Base-by-base conservation (phyloP, 2,329 filamentous ascomycete genomes). In the Periglandula ipomoeae region DNA sequence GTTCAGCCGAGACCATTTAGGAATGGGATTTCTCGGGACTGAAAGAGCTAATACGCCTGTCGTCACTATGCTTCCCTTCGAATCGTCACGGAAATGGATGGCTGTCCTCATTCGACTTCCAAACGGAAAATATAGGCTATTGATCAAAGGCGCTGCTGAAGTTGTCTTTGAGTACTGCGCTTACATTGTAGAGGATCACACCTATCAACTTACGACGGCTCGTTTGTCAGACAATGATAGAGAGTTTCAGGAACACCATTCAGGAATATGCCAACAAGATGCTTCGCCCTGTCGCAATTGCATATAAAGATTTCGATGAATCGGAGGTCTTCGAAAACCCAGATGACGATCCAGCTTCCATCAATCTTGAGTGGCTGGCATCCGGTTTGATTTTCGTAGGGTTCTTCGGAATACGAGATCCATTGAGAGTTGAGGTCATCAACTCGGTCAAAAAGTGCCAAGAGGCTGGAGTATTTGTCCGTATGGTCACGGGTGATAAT, bases 271-370 rank as follows among this genome's bases (percentile, higher is more conserved):
- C 85, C 2, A 76, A 75, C 6, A 76, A 80, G 8, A 85, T 84
- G 49, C 75, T 91, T 11, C 81, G 87, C 43, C 89, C 85, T 0
- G 89, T 91, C 47, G 85, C 79, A 17, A 73, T 90, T 53, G 74
- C 86, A 4, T 89, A 87, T 64, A 76, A 79, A 41, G 87, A 93
- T 54, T 89, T 86, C 51, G 75, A 81, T 24, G 72, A 70, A 50
- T 86, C 82, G 76, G 85, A 87, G 23, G 75, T 73, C 20, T 75
- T 84, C 46, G 84, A 79, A 9, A 60, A 75, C 27, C 57, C 60
- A 4, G 59, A 59, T 5, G 63, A 68, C 27, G 62, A 66, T 7
- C 61, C 62, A 1, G 61, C 62, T 4, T 52, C 58, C n/a, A 55
- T 65, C 17, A 65, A 67, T 30, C 50, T 69, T 13, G 64, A 67